A percentile compares a stretch with the other conserved stretches of the same genome.
Conservation (phyloP, 192 early-diverging fungal species). For the Jimgerdemannia flammicorona region DNA sequence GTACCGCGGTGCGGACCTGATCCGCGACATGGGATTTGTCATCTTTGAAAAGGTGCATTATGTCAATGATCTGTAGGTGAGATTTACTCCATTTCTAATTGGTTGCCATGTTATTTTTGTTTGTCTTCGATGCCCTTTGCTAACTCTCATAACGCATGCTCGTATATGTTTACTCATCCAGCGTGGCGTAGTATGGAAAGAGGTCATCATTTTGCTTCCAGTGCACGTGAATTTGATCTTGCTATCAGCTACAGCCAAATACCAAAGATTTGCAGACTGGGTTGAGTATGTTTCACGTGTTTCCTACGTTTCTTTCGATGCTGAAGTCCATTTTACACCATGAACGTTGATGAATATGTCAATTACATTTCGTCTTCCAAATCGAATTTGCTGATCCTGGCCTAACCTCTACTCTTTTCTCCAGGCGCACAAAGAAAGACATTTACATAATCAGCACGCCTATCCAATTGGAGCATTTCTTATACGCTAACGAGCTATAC, state of each 20-base stretch:
- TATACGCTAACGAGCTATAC: conserved; percentile 84
- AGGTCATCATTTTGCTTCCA: conserved; percentile 98
- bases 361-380: too few relatives aligned
- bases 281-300: conserved; percentile 63
- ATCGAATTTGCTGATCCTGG: not conserved
- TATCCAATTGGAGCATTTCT: conserved; percentile 91
- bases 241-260: conserved; percentile 96
- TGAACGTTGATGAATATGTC: too few relatives aligned
- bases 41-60: conserved; percentile 97
- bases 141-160: not conserved
- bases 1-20: conserved; percentile 93
- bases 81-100: too few relatives aligned
- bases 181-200: conserved; percentile 98
- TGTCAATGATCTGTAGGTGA: too few relatives aligned
- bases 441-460: conserved; percentile 97
- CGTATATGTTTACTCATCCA: conserved; percentile 17
- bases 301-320: not conserved
- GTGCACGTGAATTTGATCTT: conserved; percentile 93
- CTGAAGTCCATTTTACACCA: too few relatives aligned
- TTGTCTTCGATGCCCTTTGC: not conserved
- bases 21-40: conserved; percentile 91
- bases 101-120: too few relatives aligned
- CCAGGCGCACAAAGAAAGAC: conserved; percentile 94
- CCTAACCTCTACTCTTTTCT: not conserved
- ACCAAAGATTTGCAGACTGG: conserved; percentile 98